Conservation (phyloP, 1,284 basidiomycete species). For the Microbotryum intermedium region DNA sequence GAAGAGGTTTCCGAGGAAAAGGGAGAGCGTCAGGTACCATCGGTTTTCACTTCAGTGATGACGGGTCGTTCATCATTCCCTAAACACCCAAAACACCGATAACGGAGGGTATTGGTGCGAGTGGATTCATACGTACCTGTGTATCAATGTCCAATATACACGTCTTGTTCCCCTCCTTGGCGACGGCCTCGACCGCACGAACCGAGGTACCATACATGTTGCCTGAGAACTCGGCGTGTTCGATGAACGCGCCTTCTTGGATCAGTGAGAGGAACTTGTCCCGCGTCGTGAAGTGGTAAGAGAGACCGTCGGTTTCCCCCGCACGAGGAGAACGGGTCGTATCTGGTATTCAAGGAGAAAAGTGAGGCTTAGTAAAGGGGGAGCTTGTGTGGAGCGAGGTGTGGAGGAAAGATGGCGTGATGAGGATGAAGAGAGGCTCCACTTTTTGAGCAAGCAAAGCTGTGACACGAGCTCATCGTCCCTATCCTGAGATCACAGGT, state of each 20-base stretch:
- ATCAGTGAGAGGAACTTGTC: slow-evolving; percentile 48
- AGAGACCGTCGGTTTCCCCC: slow-evolving; percentile 67
- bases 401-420: background rate
- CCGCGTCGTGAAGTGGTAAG: slow-evolving; percentile 51
- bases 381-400: background rate
- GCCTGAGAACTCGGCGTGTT: slow-evolving; percentile 69
- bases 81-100: too few species aligned
- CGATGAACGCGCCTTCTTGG: slow-evolving; percentile 47
- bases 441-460: background rate
- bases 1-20: background rate
- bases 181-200: slow-evolving; percentile 51
- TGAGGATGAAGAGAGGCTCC: background rate
- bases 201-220: slow-evolving; percentile 91
- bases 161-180: slow-evolving; percentile 47
- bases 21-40: too few species aligned
- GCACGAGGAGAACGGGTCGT: slow-evolving; percentile 80
- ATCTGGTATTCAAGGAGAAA: slow-evolving; percentile 51
- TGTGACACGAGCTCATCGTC: background rate
- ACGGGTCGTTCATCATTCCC: too few species aligned
- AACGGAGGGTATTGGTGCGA: too few species aligned
- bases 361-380: background rate
- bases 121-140: slow-evolving; percentile 55
- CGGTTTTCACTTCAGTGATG: too few species aligned
- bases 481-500: too few species aligned
- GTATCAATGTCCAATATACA: slow-evolving; percentile 97